phyloP scores from a whole-genome alignment of 306 rosid species.

The Comarum palustre region DNA sequence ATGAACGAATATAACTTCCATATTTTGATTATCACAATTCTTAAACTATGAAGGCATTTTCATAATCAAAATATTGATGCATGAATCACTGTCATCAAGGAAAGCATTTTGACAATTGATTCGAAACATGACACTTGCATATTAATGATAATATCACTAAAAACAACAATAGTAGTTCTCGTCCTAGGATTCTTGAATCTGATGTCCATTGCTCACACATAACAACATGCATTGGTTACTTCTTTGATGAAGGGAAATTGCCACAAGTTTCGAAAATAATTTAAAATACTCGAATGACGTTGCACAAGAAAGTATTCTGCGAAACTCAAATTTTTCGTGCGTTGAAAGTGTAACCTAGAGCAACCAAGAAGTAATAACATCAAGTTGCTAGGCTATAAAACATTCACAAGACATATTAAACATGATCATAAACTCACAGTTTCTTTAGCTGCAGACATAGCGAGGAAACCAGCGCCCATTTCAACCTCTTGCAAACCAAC shows the following conservation, averaged over 20 bases:
- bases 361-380: neutral
- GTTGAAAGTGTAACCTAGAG: neutral
- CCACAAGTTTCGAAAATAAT: neutral
- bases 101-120: neutral
- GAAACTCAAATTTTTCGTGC: neutral
- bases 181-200: neutral
- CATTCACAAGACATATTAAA: conserved; percentile 4
- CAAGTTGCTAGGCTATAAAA: conserved; percentile 1
- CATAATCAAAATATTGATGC: neutral
- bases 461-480: conserved; percentile 99
- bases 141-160: neutral
- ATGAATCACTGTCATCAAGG: neutral
- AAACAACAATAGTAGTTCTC: neutral
- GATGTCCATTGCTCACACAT: neutral
- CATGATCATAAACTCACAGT: conserved; percentile 54
- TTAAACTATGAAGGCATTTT: neutral
- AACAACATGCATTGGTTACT: conserved; percentile 3
- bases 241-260: neutral
- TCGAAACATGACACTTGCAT: neutral
- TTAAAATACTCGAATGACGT: neutral
- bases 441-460: conserved; percentile 97
- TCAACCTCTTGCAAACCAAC: conserved; percentile 99
- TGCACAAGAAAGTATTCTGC: neutral
- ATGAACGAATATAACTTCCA: neutral
- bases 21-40: neutral